Evolutionary conservation across 257 asterid species (phyloP), one percentile per base, ranked within the genome.

Genomic region (Solanum chmielewskii): DNA sequence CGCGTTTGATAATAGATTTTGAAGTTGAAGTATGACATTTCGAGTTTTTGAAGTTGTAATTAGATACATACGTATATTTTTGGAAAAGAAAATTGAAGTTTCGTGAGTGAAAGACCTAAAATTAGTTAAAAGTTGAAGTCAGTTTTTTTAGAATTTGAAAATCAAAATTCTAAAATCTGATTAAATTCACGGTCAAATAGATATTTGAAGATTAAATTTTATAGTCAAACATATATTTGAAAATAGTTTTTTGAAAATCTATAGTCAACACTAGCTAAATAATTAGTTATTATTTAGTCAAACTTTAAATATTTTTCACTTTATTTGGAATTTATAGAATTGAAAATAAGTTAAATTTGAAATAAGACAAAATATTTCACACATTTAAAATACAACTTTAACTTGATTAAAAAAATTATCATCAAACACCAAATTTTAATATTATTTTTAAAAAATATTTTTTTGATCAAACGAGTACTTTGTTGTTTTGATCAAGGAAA

Each of bases 211-310:
- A 52, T 1, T 2, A 52, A 16, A 52, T 18, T 52, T 52, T 18
- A 18, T 52, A 23, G n/a, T 52, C 62, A 52, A 16, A 16, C 5
- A 25, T 6, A 13, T 68, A 68, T 68, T 68, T 68, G 0, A 68
- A 27, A 21, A 68, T 29, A 2, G 0, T 2, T 29, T 29, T 29
- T 0, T 29, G 4, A 27, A 68, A 68, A 27, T 13, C 0, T 27
- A 6, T 68, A 9, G 5, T 68, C 21, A 68, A 68, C 5, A 0
- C 74, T 66, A 66, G 21, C 1, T 27, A 66, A 66, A 66, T 66
- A 66, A 66, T 27, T 66, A 66, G 1, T 27, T 2, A 4, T 5
- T 4, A 29, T 27, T 66, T 2, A 4, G 75, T 29, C 39, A 52
- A 18, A 52, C 7, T 6, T 6, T 52, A 52, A 16, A 52, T 52